Evolutionary conservation across 164 flowering plant genomes (phyloP).

Genomic region (Vitis rupestris): DNA sequence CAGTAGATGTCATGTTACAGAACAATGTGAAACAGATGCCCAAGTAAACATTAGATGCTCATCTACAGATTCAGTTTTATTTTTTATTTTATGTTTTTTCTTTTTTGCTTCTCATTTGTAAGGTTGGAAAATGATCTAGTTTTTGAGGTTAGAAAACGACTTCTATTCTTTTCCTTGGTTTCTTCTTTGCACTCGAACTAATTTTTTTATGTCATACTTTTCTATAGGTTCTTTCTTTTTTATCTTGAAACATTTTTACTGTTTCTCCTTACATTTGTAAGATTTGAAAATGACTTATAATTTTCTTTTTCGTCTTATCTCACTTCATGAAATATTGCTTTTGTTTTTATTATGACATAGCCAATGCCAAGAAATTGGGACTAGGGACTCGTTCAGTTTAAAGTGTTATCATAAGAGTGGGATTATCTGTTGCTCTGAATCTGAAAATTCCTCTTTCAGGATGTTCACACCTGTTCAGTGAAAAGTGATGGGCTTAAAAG

Average conservation of each 20-base stretch:
- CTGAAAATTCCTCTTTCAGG: constrained; percentile 40
- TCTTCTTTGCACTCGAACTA: constrained; percentile 1
- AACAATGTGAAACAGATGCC: constrained; percentile 49
- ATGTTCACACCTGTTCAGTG: constrained; percentile 34
- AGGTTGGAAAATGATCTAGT: background rate
- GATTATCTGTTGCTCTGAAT: background rate
- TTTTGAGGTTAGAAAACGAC: no score
- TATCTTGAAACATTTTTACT: no score
- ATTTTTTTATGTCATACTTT: background rate
- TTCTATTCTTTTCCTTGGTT: background rate
- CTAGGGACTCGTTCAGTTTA: no score
- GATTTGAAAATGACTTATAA: no score
- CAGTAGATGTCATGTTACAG: constrained; percentile 45
- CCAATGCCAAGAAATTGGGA: no score
- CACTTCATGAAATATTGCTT: no score
- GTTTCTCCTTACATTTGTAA: no score
- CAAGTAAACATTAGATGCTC: constrained; percentile 35
- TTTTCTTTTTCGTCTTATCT: no score
- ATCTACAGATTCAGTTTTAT: background rate
- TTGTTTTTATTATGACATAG: no score
- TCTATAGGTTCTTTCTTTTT: no score
- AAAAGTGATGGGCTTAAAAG: constrained; percentile 76
- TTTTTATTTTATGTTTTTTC: background rate
- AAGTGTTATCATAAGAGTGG: background rate
- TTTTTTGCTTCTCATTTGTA: background rate